Base-by-base conservation (phyloP, 768 basidiomycete species). In the Kwoniella dendrophila region DNA sequence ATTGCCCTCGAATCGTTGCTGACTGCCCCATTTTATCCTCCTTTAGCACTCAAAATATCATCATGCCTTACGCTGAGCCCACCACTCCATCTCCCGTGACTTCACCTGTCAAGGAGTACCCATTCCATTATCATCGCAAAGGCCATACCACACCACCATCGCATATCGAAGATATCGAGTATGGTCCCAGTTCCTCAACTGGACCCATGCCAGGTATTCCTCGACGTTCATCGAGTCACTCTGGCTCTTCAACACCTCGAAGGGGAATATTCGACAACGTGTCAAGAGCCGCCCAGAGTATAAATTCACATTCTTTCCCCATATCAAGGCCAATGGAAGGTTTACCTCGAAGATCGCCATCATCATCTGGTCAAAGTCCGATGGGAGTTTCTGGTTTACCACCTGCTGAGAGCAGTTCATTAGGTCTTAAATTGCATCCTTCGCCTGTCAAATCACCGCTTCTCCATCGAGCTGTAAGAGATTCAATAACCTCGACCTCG, bases 31-130 rank as follows among this genome's bases (percentile, higher is more conserved):
- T 3, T 53, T 16, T 47, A 40, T 41, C 20, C 26, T 20, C 8
- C n/a, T 30, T 8, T 18, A 56, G 55, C n/a, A 40, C 49, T 20
- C 32, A 26, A 50, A 20, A 49, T 26, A 14, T 41, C 56, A 65
- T 34, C 40, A 78, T 78, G 77, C 77, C 77, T 22, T 78, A 78
- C 73, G 66, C 75, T 22, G 69, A 71, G 40, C 77, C 77, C 24
- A 70, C 68, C 20, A 72, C 74, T n/a, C n/a, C n/a, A 4, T 47
- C 60, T 7, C 73, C 74, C 4, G 7, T 73, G 2, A 55, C 67
- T 20, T 76, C 77, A 50, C 66, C 72, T 18, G 62, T 34, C 26
- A 68, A 67, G 44, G 70, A 73, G 55, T 41, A 26, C 67, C 59
- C 43, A 40, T 30, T 59, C 58, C 53, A 67, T 47, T 30, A 57